Percentiles rank a stretch among this genome's conserved stretches.
These are phyloP conservation scores for Phytopythium aichiense DNA, from an alignment of 352 stramenopile genomes.

Conservation along the genomic window DNA sequence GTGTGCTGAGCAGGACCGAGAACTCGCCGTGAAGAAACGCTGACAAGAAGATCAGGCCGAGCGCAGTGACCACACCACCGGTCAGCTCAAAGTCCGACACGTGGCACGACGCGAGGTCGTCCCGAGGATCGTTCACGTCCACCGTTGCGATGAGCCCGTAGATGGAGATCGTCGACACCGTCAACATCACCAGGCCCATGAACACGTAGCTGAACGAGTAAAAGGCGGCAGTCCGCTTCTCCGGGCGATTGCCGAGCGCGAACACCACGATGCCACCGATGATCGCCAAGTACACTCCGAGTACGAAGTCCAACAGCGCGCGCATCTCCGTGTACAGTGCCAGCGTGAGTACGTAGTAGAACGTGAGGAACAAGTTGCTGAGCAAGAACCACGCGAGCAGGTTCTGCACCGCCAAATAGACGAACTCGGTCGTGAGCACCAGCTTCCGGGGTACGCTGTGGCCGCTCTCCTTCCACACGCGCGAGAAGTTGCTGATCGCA, in stretches of 20 bases:
- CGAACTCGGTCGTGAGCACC: constrained; percentile 37
- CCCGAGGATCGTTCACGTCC: constrained; percentile 23
- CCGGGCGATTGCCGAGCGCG: constrained; percentile 37
- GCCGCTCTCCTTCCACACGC: constrained; percentile 42
- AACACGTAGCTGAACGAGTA: constrained; percentile 43
- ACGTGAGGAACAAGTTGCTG: constrained; percentile 46
- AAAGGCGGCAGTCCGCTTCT: constrained; percentile 41
- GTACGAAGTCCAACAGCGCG: constrained; percentile 23
- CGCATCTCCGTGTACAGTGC: constrained; percentile 25
- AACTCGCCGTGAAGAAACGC: constrained; percentile 39
- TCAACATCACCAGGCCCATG: constrained; percentile 40
- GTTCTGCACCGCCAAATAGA: constrained; percentile 38
- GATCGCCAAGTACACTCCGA: constrained; percentile 36
- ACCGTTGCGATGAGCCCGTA: constrained; percentile 29
- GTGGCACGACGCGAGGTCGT: constrained; percentile 21
- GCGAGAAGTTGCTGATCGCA: constrained; percentile 46
- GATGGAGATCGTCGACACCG: constrained; percentile 40
- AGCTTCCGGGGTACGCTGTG: constrained; percentile 33
- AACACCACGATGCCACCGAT: constrained; percentile 40
- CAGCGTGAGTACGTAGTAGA: constrained; percentile 43
- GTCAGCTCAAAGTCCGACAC: constrained; percentile 23
- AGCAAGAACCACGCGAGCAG: constrained; percentile 39
- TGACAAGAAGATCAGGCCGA: constrained; percentile 19
- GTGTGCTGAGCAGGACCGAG: constrained; percentile 23
- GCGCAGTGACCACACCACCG: constrained; percentile 13